Evolutionary conservation across 108 stramenopile species (phyloP).

Genomic region (Discostella pseudostelligera): DNA sequence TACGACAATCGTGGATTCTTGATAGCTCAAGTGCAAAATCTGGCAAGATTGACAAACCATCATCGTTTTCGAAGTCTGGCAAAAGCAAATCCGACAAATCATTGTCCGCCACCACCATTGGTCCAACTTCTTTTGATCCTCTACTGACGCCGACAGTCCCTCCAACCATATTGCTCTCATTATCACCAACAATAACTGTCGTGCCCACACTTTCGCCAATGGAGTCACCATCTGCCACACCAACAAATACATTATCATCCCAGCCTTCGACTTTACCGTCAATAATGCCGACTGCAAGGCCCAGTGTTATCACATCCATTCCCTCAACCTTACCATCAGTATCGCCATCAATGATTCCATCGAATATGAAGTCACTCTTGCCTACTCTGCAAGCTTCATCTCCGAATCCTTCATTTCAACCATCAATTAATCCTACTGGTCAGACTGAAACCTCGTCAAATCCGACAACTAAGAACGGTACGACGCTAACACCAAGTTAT

Average conservation of each 20-base stretch:
- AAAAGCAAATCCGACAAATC: slow-evolving; percentile 2
- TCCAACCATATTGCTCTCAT: slow-evolving; percentile 11
- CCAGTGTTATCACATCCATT: background rate
- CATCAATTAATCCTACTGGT: background rate
- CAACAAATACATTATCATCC: background rate
- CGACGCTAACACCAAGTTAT: background rate
- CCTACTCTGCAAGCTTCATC: background rate
- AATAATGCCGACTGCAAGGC: background rate
- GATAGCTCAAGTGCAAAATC: slow-evolving; percentile 4
- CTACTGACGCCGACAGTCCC: background rate
- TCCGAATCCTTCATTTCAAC: background rate
- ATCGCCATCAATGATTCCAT: background rate
- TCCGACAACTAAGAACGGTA: background rate
- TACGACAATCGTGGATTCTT: background rate
- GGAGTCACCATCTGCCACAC: slow-evolving; percentile 9
- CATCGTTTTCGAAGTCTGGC: background rate
- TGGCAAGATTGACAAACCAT: slow-evolving; percentile 1
- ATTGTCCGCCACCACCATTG: background rate
- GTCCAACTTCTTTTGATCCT: background rate
- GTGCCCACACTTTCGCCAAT: background rate
- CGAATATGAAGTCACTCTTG: background rate
- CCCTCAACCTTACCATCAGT: background rate
- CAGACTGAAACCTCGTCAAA: background rate
- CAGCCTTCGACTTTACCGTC: background rate
- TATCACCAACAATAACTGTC: slow-evolving; percentile 4